Base-by-base conservation (phyloP, 176 grass and related monocot species). In the Eleusine coracana region DNA sequence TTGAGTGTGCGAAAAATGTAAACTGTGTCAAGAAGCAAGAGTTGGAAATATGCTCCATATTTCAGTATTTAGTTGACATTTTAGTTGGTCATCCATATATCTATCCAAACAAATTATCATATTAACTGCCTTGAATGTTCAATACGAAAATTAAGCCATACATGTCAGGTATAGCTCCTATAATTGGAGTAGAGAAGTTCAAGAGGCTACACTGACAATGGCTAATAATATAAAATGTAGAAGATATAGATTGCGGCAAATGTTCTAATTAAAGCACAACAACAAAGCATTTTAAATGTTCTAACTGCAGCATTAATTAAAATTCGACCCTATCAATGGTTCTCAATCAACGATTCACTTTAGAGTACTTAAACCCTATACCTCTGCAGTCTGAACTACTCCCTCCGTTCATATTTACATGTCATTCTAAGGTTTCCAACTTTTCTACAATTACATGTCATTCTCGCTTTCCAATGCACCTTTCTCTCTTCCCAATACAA, bases 191-290 rank as follows among this genome's bases (percentile, higher is more conserved):
- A 79, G 44, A 80, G 38, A 23, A 64, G 73, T 49, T 51, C 37
- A 85, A 75, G 40, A 85, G 54, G 5, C 58, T 85, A 77, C 71
- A 21, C 14, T 29, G 65, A 71, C 10, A 56, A 21, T 38, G 27
- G 71, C 12, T 77, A 70, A 61, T 62, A 69, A 75, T 54, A 55
- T 21, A 56, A 66, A 69, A 80, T 6, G 8, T 14, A 65, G n/a
- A 65, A 6, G 71, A 21, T 4, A 76, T 45, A 3, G 13, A 51
- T 52, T n/a, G 5, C 12, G n/a, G 18, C 7, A 50, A 20, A 77
- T 36, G 4, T 51, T 55, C 46, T 39, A 73, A 72, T 10, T 31
- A 16, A 34, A 34, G 31, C 31, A 34, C 31, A 34, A 34, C 31
- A 34, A 34, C 31, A 34, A 34, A 34, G 31, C 31, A 2, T 34